Percentiles rank a stretch among this genome's conserved stretches.
Conservation (phyloP, 1,284 basidiomycete species). For the Vanrija humicola region DNA sequence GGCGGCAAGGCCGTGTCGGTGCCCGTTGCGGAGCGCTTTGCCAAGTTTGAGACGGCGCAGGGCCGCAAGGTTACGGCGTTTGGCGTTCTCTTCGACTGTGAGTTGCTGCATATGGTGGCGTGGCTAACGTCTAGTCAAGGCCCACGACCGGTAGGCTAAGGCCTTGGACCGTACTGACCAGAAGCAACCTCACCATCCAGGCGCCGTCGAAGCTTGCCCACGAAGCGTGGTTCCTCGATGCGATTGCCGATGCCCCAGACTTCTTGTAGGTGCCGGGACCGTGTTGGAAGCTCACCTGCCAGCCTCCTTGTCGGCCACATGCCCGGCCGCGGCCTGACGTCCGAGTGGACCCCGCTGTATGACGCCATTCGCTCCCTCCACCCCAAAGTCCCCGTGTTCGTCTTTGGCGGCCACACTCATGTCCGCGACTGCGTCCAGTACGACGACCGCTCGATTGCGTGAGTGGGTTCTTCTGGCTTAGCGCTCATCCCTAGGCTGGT, state of each 20-base stretch:
- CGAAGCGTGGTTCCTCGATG: slow-evolving; percentile 65
- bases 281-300: not conserved
- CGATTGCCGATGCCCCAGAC: slow-evolving; percentile 73
- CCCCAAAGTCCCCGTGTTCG: slow-evolving; percentile 67
- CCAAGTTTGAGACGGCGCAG: slow-evolving; percentile 72
- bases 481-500: slow-evolving; percentile 61
- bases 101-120: slow-evolving; percentile 12
- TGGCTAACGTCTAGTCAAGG: slow-evolving; percentile 27
- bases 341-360: slow-evolving; percentile 65
- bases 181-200: slow-evolving; percentile 65
- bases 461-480: slow-evolving; percentile 42
- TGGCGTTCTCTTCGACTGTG: slow-evolving; percentile 67
- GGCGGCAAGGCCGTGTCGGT: slow-evolving; percentile 47
- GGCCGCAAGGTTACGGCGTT: slow-evolving; percentile 71
- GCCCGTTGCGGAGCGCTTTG: slow-evolving; percentile 57
- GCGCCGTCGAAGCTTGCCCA: slow-evolving; percentile 67
- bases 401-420: slow-evolving; percentile 74
- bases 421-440: slow-evolving; percentile 68
- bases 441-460: slow-evolving; percentile 44
- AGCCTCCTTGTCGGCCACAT: slow-evolving; percentile 43
- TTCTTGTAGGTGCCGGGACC: slow-evolving; percentile 54
- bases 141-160: slow-evolving; percentile 21
- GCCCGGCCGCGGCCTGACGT: slow-evolving; percentile 40
- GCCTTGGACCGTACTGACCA: slow-evolving; percentile 57
- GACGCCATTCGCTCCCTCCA: slow-evolving; percentile 69